phyloP scores from a whole-genome alignment of 257 asterid species.

The Solanum pimpinellifolium region DNA sequence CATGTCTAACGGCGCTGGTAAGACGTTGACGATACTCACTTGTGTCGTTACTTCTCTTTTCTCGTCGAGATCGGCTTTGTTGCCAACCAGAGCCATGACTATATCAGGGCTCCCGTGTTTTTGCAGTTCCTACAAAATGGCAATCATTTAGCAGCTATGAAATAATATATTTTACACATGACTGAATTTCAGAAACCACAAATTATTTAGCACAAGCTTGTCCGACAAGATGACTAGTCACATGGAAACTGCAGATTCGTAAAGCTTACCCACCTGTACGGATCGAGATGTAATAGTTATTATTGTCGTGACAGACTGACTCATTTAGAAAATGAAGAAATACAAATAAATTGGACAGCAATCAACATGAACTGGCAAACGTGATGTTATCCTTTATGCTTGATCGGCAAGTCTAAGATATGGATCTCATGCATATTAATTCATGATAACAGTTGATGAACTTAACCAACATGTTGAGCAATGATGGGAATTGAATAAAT shows the following conservation, averaged over 20 bases:
- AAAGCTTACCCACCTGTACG: not conserved
- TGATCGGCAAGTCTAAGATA: not conserved
- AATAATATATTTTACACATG: not conserved
- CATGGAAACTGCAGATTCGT: not conserved
- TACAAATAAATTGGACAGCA: not conserved
- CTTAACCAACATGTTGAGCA: too few relatives aligned
- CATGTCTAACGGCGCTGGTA: not conserved
- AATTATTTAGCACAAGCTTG: not conserved
- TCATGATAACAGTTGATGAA: not conserved
- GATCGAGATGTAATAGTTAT: not conserved
- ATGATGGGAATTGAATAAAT: too few relatives aligned
- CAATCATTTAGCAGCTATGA: not conserved
- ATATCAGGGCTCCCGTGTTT: constrained; percentile 96
- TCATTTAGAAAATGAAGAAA: not conserved
- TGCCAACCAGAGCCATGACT: constrained; percentile 95
- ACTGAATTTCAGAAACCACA: not conserved
- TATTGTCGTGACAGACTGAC: not conserved
- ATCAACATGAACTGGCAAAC: not conserved
- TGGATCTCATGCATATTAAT: not conserved
- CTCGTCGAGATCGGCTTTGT: constrained; percentile 91
- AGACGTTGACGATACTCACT: constrained; percentile 29
- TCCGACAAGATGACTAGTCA: not conserved
- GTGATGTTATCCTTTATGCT: not conserved
- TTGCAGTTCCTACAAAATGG: constrained; percentile 58
- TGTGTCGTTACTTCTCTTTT: constrained; percentile 74